Percentiles rank a stretch among this genome's conserved stretches.
Conservation (phyloP, 108 stramenopile genomes). For the Nitzschia sp. region DNA sequence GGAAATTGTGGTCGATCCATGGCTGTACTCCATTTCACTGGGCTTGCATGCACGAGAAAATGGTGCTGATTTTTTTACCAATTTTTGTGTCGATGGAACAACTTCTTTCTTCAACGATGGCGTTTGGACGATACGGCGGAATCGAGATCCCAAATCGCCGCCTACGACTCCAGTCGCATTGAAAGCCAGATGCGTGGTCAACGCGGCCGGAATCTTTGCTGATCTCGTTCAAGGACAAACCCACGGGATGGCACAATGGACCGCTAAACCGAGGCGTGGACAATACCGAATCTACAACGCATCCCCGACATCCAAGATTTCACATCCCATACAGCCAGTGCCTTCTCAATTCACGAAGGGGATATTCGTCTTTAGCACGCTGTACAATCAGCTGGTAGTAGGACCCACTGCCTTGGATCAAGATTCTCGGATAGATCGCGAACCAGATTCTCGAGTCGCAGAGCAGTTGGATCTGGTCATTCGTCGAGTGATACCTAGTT, state of each 20-base stretch:
- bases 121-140: constrained; percentile 34
- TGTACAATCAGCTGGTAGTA: constrained; percentile 79
- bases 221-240: constrained; percentile 43
- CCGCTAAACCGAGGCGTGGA: constrained; percentile 62
- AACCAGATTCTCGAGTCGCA: constrained; percentile 47
- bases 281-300: constrained; percentile 65
- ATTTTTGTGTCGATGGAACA: constrained; percentile 37
- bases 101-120: constrained; percentile 34
- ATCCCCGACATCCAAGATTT: constrained; percentile 25
- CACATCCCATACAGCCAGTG: constrained; percentile 78
- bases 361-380: constrained; percentile 72
- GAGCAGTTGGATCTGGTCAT: constrained; percentile 39
- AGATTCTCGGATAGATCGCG: constrained; percentile 49
- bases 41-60: constrained; percentile 68
- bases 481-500: constrained; percentile 33
- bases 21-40: constrained; percentile 73
- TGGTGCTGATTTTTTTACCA: constrained; percentile 47
- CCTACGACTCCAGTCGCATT: neutral
- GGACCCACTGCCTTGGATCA: constrained; percentile 86
- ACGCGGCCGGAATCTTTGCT: constrained; percentile 58
- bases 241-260: constrained; percentile 15
- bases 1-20: constrained; percentile 86
- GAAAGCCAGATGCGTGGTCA: constrained; percentile 49
- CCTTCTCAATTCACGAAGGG: constrained; percentile 78
- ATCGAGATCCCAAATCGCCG: neutral